Percentiles rank a stretch among this genome's conserved stretches.
These are phyloP conservation scores for Lasiosphaeria ovina DNA, from an alignment of 495 filamentous ascomycete genomes.

Conservation along the genomic window DNA sequence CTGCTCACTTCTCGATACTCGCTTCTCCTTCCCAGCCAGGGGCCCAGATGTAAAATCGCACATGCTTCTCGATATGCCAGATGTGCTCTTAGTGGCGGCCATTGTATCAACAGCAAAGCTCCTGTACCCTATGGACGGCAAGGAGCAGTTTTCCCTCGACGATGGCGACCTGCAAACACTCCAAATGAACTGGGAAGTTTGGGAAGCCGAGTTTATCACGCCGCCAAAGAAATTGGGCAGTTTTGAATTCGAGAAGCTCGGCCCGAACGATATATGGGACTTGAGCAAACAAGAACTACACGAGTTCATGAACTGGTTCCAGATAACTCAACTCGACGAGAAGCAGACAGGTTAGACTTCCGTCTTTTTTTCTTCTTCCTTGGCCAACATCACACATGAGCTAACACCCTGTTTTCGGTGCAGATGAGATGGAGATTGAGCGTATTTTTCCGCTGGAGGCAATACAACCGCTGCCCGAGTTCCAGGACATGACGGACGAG, in stretches of 20 bases:
- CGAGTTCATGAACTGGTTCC: slow-evolving; percentile 87
- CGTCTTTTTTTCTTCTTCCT: no score
- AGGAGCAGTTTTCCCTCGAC: slow-evolving; percentile 54
- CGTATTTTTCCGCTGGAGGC: slow-evolving; percentile 45
- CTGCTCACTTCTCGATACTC: slow-evolving; percentile 52
- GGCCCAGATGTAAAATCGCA: slow-evolving; percentile 8
- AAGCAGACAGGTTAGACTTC: slow-evolving; percentile 41
- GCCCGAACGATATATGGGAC: slow-evolving; percentile 63
- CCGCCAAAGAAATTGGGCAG: slow-evolving; percentile 18
- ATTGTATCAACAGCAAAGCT: slow-evolving; percentile 79
- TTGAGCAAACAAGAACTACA: slow-evolving; percentile 71
- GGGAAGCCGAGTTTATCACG: slow-evolving; percentile 56
- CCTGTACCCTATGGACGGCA: slow-evolving; percentile 69
- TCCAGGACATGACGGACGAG: slow-evolving; percentile 28
- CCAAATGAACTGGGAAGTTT: slow-evolving; percentile 68
- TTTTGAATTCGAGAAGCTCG: slow-evolving; percentile 44
- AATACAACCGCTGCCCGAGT: slow-evolving; percentile 17
- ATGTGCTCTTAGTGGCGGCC: slow-evolving; percentile 66
- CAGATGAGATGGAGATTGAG: slow-evolving; percentile 40
- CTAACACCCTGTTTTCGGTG: no score
- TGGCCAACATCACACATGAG: no score
- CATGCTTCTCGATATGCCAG: slow-evolving; percentile 56
- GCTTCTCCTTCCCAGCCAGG: slow-evolving; percentile 54
- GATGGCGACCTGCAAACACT: slow-evolving; percentile 59
- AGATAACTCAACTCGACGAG: slow-evolving; percentile 63